phyloP scores from a whole-genome alignment of 495 filamentous ascomycete species.

The Chlorociboria aeruginascens region DNA sequence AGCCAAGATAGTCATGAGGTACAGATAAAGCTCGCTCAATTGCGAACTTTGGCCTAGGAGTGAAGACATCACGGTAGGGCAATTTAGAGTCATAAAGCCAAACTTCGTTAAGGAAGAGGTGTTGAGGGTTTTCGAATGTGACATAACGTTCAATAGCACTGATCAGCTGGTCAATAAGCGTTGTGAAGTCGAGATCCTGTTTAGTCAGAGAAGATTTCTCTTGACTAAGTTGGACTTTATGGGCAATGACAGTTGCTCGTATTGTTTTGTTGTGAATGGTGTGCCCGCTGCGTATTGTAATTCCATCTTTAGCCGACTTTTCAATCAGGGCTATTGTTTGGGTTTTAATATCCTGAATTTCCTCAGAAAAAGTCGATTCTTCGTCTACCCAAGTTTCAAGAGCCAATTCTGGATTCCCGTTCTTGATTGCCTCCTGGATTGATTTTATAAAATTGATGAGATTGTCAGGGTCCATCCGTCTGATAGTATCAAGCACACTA shows the following conservation, averaged over 20 bases:
- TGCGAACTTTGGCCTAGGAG: conserved; percentile 63
- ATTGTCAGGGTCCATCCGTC: conserved; percentile 29
- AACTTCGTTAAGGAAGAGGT: conserved; percentile 63
- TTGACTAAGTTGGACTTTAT: conserved; percentile 76
- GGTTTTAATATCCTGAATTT: conserved; percentile 27
- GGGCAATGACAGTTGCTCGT: conserved; percentile 74
- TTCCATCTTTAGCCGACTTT: conserved; percentile 28
- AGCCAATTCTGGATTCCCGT: conserved; percentile 6
- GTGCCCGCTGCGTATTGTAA: conserved; percentile 61
- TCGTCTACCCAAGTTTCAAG: conserved; percentile 18
- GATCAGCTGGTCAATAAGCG: conserved; percentile 55
- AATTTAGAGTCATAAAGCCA: conserved; percentile 74
- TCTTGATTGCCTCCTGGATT: conserved; percentile 22
- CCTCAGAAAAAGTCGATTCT: conserved; percentile 21
- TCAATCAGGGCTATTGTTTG: conserved; percentile 28
- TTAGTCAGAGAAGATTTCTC: conserved; percentile 62
- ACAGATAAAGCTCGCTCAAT: conserved; percentile 69
- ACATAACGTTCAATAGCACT: conserved; percentile 45
- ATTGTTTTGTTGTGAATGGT: conserved; percentile 57
- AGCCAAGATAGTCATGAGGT: conserved; percentile 80
- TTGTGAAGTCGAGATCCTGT: conserved; percentile 65
- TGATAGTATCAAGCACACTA: conserved; percentile 24
- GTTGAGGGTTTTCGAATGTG: conserved; percentile 41
- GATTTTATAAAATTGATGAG: conserved; percentile 24
- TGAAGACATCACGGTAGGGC: conserved; percentile 72